Conservation (phyloP, 352 stramenopile genomes). For the Phytophthora meadii region DNA sequence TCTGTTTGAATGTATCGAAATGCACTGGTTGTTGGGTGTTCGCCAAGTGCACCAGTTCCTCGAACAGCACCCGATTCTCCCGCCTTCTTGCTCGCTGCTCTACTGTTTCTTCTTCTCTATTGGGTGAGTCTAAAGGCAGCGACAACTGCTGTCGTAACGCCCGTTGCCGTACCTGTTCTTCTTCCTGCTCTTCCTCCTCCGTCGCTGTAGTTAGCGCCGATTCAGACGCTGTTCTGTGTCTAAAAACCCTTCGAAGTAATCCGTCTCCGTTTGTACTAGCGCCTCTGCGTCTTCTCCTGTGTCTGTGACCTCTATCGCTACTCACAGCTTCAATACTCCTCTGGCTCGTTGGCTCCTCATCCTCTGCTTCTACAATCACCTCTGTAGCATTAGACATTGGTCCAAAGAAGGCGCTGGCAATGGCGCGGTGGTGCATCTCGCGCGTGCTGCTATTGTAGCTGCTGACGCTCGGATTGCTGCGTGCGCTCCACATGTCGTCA, state of each 20-base stretch:
- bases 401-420: slow-evolving; percentile 51
- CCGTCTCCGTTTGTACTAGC: slow-evolving; percentile 7
- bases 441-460: slow-evolving; percentile 61
- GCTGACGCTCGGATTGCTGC: slow-evolving; percentile 59
- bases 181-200: slow-evolving; percentile 2
- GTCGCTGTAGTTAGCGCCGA: slow-evolving; percentile 16
- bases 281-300: slow-evolving; percentile 10
- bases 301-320: slow-evolving; percentile 14
- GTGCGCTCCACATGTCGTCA: slow-evolving; percentile 42
- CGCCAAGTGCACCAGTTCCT: slow-evolving; percentile 61
- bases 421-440: slow-evolving; percentile 39
- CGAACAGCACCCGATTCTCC: slow-evolving; percentile 60
- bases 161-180: slow-evolving; percentile 2
- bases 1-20: slow-evolving; percentile 55
- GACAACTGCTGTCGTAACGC: slow-evolving; percentile 24
- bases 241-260: slow-evolving; percentile 25
- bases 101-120: slow-evolving; percentile 30
- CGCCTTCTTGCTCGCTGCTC: slow-evolving; percentile 39
- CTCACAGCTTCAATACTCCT: slow-evolving; percentile 16
- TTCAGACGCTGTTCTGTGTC: slow-evolving; percentile 33
- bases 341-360: slow-evolving; percentile 22
- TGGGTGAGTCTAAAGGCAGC: slow-evolving; percentile 23
- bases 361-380: slow-evolving; percentile 32
- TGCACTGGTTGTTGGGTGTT: slow-evolving; percentile 63
- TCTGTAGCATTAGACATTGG: slow-evolving; percentile 41